A percentile compares a stretch with the other conserved stretches of the same genome.
phyloP scores from a whole-genome alignment of 2,329 filamentous ascomycete genomes.

The Pseudocercospora pini-densiflorae region DNA sequence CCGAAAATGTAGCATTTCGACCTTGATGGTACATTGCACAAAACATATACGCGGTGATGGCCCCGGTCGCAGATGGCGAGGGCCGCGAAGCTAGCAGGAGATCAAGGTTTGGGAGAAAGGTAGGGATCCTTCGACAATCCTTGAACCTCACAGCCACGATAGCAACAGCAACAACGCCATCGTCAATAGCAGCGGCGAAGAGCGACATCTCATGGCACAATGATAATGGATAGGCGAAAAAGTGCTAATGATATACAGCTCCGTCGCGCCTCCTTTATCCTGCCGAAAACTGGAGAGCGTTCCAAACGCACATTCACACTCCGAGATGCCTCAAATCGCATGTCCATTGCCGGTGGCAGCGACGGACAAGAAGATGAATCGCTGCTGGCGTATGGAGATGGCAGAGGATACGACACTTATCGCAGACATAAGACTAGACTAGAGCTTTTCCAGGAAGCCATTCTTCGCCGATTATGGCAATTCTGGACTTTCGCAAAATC shows the following conservation, averaged over 20 bases:
- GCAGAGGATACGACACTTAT: conserved; percentile 10
- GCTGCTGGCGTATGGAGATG: conserved; percentile 31
- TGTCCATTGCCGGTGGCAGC: conserved; percentile 37
- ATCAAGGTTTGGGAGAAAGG: conserved; percentile 21
- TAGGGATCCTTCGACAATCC: conserved; percentile 10
- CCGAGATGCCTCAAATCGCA: conserved; percentile 54
- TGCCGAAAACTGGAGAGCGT: conserved; percentile 84
- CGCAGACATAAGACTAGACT: conserved; percentile 12
- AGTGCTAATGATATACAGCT: conserved; percentile 46
- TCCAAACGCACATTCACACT: conserved; percentile 80
- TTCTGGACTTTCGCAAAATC: conserved; percentile 49
- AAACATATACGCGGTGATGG: conserved; percentile 13
- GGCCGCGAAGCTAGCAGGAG: conserved; percentile 13
- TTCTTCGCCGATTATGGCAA: conserved; percentile 13
- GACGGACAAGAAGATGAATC: conserved; percentile 38
- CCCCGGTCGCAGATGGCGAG: conserved; percentile 13
- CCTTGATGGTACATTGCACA: not conserved
- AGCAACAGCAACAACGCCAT: not conserved
- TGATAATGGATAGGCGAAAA: not conserved
- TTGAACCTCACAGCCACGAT: not conserved
- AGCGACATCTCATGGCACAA: conserved; percentile 1
- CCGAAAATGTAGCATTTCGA: not conserved
- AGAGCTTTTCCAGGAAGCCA: conserved; percentile 16
- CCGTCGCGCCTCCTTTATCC: conserved; percentile 83
- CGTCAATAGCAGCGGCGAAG: not conserved